Conservation (phyloP, 2,329 filamentous ascomycete species). For the Thielaviopsis euricoi region DNA sequence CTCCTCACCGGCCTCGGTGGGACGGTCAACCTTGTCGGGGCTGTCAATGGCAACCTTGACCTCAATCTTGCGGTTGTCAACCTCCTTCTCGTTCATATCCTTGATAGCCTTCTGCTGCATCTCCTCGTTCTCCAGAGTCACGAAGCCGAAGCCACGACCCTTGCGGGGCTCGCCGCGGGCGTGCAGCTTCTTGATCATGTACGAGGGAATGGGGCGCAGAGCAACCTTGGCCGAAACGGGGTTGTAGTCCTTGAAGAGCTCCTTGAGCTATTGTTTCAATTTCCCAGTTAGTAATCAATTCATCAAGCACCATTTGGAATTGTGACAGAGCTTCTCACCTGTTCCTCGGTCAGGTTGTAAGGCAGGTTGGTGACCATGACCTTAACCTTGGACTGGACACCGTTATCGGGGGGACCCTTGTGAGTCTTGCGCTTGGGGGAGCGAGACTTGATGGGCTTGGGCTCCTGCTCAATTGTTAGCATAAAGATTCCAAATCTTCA, state of each 20-base stretch:
- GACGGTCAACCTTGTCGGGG: conserved; percentile 88
- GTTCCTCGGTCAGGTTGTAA: conserved; percentile 94
- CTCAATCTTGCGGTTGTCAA: conserved; percentile 95
- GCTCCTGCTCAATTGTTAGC: conserved; percentile 26
- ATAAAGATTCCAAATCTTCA: neutral
- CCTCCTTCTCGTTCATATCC: conserved; percentile 99
- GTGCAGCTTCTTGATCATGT: conserved; percentile 99
- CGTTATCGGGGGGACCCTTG: conserved; percentile 82
- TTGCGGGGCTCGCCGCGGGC: conserved; percentile 96
- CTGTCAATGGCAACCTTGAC: conserved; percentile 99
- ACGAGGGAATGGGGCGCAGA: conserved; percentile 91
- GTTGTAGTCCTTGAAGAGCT: conserved; percentile 85
- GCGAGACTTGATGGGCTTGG: conserved; percentile 35
- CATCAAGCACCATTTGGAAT: neutral
- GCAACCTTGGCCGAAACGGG: conserved; percentile 96
- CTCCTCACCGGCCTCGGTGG: conserved; percentile 34
- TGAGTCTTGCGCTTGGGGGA: conserved; percentile 35
- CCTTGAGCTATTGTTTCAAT: conserved; percentile 56
- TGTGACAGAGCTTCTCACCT: conserved; percentile 43
- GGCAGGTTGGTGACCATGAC: conserved; percentile 99
- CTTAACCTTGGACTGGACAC: conserved; percentile 97
- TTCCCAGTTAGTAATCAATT: neutral
- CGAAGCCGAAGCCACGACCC: conserved; percentile 97
- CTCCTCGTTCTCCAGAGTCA: conserved; percentile 88
- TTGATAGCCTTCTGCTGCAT: conserved; percentile 89